Conservation (phyloP, 192 early-diverging fungal species). For the Coemansia sp. region DNA sequence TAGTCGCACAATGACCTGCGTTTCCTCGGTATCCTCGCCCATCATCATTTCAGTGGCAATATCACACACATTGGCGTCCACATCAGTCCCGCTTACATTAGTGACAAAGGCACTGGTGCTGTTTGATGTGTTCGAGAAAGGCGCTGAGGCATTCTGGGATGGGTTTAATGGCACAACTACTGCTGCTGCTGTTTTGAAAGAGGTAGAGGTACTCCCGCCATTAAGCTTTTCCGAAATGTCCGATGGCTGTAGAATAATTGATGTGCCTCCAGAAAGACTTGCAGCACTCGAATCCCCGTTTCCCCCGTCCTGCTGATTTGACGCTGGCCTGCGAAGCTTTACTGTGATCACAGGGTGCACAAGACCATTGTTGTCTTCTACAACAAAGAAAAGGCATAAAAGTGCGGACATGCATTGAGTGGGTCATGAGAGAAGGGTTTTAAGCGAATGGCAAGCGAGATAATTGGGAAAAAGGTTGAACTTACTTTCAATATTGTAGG, state of each 20-base stretch:
- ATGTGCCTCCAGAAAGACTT: slow-evolving; percentile 10
- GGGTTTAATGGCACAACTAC: neutral
- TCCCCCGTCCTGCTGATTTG: neutral
- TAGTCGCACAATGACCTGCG: slow-evolving; percentile 42
- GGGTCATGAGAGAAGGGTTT: neutral
- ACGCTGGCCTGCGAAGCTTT: slow-evolving; percentile 23
- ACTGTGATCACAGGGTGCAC: slow-evolving; percentile 50
- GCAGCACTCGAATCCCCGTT: slow-evolving; percentile 7
- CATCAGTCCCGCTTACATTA: too few species aligned
- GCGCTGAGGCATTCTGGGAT: slow-evolving; percentile 3
- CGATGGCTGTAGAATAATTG: slow-evolving; percentile 16
- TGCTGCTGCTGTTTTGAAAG: neutral
- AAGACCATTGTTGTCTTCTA: slow-evolving; percentile 49
- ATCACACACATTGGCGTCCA: neutral
- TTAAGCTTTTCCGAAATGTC: neutral
- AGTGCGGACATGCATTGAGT: neutral
- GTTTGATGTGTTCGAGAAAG: too few species aligned
- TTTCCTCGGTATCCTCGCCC: slow-evolving; percentile 23
- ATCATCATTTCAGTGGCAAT: slow-evolving; percentile 17
- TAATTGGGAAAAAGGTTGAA: neutral
- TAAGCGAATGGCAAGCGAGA: neutral
- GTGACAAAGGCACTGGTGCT: too few species aligned
- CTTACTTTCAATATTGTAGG: slow-evolving; percentile 52
- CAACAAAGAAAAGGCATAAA: neutral
- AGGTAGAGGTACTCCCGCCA: too few species aligned